A percentile compares a stretch with the other conserved stretches of the same genome.
Evolutionary conservation across 257 asterid genomes (phyloP).

Genomic region (Scutellaria barbata): DNA sequence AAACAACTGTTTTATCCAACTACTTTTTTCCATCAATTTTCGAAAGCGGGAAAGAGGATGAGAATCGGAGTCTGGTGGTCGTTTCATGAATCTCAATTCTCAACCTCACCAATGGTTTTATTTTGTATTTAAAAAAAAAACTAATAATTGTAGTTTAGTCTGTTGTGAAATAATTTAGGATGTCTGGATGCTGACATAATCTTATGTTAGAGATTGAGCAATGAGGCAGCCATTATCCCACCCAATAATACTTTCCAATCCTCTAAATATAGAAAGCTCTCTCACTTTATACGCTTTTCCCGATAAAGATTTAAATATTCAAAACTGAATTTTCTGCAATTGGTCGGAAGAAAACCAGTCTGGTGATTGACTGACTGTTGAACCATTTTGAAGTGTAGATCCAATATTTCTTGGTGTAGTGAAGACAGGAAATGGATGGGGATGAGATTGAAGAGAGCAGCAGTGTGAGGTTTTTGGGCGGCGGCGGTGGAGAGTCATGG

Average conservation of each 20-base stretch:
- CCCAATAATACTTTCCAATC: constrained; percentile 14
- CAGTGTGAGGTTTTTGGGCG: constrained; percentile 58
- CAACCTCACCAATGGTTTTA: too few relatives aligned
- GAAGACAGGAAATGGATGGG: constrained; percentile 47
- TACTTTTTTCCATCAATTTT: too few relatives aligned
- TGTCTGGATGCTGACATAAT: not conserved
- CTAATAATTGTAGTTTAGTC: not conserved
- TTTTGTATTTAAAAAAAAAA: not conserved
- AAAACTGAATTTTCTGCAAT: constrained; percentile 6
- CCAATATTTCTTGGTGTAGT: constrained; percentile 1
- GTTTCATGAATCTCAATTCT: too few relatives aligned
- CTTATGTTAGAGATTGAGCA: not conserved
- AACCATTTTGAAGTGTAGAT: constrained; percentile 18
- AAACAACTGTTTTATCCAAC: too few relatives aligned
- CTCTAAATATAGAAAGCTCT: constrained; percentile 1
- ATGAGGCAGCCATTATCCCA: not conserved
- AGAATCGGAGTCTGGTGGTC: too few relatives aligned
- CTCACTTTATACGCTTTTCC: constrained; percentile 2
- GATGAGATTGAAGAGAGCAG: constrained; percentile 74
- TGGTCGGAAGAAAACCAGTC: constrained; percentile 9
- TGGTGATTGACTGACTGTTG: not conserved
- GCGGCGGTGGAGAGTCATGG: constrained; percentile 52
- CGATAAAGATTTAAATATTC: not conserved
- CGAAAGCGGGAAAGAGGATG: too few relatives aligned
- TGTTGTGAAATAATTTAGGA: not conserved